These are phyloP conservation scores for Gossypium sturtianum DNA, from an alignment of 345 rosid species.

Conservation along the genomic window DNA sequence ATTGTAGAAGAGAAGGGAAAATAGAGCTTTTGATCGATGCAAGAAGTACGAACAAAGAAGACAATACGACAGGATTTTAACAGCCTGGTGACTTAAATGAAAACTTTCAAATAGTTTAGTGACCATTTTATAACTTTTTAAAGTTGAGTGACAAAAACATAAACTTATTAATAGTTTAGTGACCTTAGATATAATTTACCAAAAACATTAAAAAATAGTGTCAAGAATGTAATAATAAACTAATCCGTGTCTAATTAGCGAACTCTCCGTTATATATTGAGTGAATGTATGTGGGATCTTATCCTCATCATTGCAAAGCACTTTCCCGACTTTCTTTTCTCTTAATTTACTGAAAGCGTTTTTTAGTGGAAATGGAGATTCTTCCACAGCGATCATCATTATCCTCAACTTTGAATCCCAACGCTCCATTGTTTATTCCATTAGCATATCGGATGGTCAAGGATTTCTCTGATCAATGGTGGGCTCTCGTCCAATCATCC, in stretches of 20 bases:
- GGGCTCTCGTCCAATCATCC: constrained; percentile 53
- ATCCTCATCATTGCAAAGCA: not conserved
- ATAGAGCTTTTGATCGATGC: too few relatives aligned
- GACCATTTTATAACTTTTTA: not conserved
- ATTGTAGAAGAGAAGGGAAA: too few relatives aligned
- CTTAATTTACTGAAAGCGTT: not conserved
- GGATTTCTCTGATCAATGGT: constrained; percentile 75
- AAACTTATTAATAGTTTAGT: not conserved
- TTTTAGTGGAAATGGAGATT: constrained; percentile 26
- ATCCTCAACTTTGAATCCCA: constrained; percentile 41
- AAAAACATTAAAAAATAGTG: not conserved
- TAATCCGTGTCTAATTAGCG: not conserved
- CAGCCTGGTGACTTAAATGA: too few relatives aligned
- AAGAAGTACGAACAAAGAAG: too few relatives aligned
- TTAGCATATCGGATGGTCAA: constrained; percentile 51
- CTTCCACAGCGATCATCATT: constrained; percentile 25
- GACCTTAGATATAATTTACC: not conserved
- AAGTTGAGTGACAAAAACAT: not conserved
- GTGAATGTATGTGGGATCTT: not conserved
- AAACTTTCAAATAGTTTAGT: too few relatives aligned
- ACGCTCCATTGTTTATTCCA: constrained; percentile 61
- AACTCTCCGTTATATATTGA: not conserved
- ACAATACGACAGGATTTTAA: too few relatives aligned
- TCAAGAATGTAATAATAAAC: not conserved
- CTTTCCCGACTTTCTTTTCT: not conserved